Conservation (phyloP, 2,329 filamentous ascomycete genomes). For the Chaetothyriales sp. region DNA sequence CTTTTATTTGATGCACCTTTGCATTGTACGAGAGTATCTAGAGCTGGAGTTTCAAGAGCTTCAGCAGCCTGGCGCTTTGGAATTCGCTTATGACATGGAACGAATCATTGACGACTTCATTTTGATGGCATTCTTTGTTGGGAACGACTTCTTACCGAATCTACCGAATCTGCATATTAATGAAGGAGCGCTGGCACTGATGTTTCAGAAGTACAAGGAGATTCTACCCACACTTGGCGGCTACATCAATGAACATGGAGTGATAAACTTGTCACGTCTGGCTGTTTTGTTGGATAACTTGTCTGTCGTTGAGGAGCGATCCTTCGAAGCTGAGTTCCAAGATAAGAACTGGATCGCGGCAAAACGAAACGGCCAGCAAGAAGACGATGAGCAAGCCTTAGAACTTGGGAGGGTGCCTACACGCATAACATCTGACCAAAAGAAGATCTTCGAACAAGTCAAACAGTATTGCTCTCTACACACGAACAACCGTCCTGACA, state of each 20-base stretch:
- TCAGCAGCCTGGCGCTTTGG: conserved; percentile 55
- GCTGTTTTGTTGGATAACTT: conserved; percentile 68
- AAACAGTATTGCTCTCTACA: conserved; percentile 69
- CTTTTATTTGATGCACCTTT: conserved; percentile 93
- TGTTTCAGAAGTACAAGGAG: conserved; percentile 94
- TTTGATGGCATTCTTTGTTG: conserved; percentile 97
- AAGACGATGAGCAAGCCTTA: conserved; percentile 51
- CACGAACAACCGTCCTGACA: conserved; percentile 35
- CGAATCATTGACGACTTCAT: conserved; percentile 98
- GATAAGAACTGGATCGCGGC: conserved; percentile 87
- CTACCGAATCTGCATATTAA: conserved; percentile 95
- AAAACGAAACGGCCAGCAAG: conserved; percentile 44
- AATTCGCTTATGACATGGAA: conserved; percentile 82
- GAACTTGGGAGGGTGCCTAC: conserved; percentile 51
- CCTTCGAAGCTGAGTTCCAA: conserved; percentile 80
- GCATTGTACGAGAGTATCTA: conserved; percentile 92
- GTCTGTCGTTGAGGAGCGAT: conserved; percentile 75
- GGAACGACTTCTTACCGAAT: conserved; percentile 97
- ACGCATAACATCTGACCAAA: conserved; percentile 61
- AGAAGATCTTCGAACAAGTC: conserved; percentile 66
- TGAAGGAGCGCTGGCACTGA: conserved; percentile 86
- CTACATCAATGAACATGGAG: conserved; percentile 91
- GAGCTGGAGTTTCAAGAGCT: conserved; percentile 95
- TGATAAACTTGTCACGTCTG: conserved; percentile 75
- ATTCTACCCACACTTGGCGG: conserved; percentile 76